These are phyloP conservation scores for Epithele typhae DNA, from an alignment of 768 basidiomycete genomes.

Conservation along the genomic window DNA sequence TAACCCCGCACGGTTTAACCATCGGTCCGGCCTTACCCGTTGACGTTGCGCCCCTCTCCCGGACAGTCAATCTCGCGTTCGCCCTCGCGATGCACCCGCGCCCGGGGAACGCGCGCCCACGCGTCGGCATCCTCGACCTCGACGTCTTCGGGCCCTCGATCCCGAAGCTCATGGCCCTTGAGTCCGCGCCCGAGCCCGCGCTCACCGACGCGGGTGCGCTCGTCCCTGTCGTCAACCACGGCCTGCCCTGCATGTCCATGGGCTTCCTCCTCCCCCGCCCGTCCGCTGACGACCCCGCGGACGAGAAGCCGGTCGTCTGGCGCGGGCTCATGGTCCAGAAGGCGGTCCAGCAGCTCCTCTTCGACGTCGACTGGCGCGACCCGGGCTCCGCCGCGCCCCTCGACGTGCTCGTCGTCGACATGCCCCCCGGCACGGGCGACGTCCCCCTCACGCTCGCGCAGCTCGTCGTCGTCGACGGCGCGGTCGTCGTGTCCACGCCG, in stretches of 20 bases:
- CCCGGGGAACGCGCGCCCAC: constrained; percentile 40
- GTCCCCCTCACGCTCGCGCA: constrained; percentile 91
- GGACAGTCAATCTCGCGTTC: constrained; percentile 75
- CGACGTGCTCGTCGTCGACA: constrained; percentile 88
- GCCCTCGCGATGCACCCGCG: constrained; percentile 56
- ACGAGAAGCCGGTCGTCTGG: constrained; percentile 88
- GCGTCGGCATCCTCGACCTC: constrained; percentile 87
- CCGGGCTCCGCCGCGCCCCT: constrained; percentile 43
- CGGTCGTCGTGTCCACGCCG: constrained; percentile 92
- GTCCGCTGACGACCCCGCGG: constrained; percentile 42
- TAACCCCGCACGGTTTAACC: too few species aligned
- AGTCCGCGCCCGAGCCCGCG: constrained; percentile 69
- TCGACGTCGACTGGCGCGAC: constrained; percentile 88
- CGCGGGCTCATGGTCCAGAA: constrained; percentile 98
- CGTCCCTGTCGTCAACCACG: constrained; percentile 81
- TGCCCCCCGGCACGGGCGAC: constrained; percentile 97
- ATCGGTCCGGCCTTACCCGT: too few species aligned
- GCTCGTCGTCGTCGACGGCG: constrained; percentile 82
- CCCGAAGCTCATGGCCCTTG: constrained; percentile 90
- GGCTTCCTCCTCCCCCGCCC: constrained; percentile 80
- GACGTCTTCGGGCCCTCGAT: constrained; percentile 96
- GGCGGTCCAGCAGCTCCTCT: constrained; percentile 91
- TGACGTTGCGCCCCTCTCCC: not conserved
- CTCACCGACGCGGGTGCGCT: constrained; percentile 75
- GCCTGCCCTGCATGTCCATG: constrained; percentile 94